phyloP scores from a whole-genome alignment of 2,329 filamentous ascomycete species.

The Aulographum hederae region DNA sequence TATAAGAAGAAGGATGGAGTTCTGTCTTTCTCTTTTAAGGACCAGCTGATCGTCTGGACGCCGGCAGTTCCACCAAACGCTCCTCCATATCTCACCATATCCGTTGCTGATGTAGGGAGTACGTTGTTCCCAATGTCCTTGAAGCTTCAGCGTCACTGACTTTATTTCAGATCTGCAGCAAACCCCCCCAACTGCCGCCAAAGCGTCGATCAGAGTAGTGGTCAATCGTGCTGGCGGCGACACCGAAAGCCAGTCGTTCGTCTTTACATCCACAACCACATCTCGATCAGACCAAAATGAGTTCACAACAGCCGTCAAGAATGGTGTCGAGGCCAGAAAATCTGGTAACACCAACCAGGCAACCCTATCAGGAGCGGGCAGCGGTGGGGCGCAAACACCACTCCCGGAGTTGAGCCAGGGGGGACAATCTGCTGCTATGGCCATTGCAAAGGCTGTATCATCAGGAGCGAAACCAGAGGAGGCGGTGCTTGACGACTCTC shows the following conservation, averaged over 20 bases:
- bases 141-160: neutral
- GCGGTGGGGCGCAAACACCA: slow-evolving; percentile 7
- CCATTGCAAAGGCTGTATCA: slow-evolving; percentile 54
- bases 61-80: slow-evolving; percentile 40
- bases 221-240: slow-evolving; percentile 42
- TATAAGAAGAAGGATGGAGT: slow-evolving; percentile 96
- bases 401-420: slow-evolving; percentile 6
- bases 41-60: slow-evolving; percentile 63
- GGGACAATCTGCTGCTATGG: slow-evolving; percentile 50
- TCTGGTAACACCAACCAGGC: slow-evolving; percentile 20
- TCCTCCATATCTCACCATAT: slow-evolving; percentile 47
- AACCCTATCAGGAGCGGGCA: slow-evolving; percentile 16
- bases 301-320: slow-evolving; percentile 66
- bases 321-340: slow-evolving; percentile 55
- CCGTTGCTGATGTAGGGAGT: slow-evolving; percentile 69
- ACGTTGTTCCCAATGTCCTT: no score
- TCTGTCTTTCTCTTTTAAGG: slow-evolving; percentile 56
- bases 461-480: slow-evolving; percentile 33
- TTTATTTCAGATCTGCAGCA: slow-evolving; percentile 66
- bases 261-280: slow-evolving; percentile 61
- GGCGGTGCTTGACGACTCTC: slow-evolving; percentile 60
- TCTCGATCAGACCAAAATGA: slow-evolving; percentile 71
- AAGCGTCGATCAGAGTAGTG: slow-evolving; percentile 89
- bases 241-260: slow-evolving; percentile 62
- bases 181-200: slow-evolving; percentile 69